Evolutionary conservation across 2,329 filamentous ascomycete species (phyloP).

Genomic region (Hymenoscyphus scutula): DNA sequence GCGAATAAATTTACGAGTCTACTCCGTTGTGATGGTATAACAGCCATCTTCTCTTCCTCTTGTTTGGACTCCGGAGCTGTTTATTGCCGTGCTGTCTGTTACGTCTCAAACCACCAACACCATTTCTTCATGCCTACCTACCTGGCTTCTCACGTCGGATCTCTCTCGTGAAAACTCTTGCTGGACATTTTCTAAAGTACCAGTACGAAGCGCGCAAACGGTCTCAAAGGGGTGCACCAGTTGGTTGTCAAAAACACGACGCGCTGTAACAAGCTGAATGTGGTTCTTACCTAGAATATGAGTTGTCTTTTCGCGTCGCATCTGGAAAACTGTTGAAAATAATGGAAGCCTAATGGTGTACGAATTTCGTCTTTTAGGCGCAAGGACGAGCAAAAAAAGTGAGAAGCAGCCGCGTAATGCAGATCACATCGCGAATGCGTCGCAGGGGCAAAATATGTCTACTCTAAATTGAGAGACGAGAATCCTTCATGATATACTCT

Average conservation of each 20-base stretch:
- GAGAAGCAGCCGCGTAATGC: not conserved
- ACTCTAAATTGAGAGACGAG: constrained; percentile 2
- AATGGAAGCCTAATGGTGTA: constrained; percentile 1
- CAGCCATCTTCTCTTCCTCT: not conserved
- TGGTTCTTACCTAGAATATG: not conserved
- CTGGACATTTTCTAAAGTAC: not conserved
- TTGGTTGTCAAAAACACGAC: not conserved
- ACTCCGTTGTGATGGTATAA: not conserved
- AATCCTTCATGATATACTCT: constrained; percentile 5
- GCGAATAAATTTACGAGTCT: not conserved
- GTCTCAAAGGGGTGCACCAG: not conserved
- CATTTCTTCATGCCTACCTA: not conserved
- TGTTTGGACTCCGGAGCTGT: not conserved
- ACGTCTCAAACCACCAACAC: not conserved
- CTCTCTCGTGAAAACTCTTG: not conserved
- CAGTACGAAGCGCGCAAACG: not conserved
- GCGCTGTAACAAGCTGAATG: not conserved
- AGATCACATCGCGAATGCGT: not conserved
- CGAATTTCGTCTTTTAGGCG: not conserved
- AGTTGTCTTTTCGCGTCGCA: not conserved
- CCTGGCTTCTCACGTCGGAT: not conserved
- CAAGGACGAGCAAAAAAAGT: not conserved
- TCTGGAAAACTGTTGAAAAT: not conserved
- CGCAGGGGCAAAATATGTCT: not conserved
- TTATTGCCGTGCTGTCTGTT: constrained; percentile 1